A percentile compares a stretch with the other conserved stretches of the same genome.
These are phyloP conservation scores for Suillus discolor DNA, from an alignment of 768 basidiomycete species.

Conservation along the genomic window DNA sequence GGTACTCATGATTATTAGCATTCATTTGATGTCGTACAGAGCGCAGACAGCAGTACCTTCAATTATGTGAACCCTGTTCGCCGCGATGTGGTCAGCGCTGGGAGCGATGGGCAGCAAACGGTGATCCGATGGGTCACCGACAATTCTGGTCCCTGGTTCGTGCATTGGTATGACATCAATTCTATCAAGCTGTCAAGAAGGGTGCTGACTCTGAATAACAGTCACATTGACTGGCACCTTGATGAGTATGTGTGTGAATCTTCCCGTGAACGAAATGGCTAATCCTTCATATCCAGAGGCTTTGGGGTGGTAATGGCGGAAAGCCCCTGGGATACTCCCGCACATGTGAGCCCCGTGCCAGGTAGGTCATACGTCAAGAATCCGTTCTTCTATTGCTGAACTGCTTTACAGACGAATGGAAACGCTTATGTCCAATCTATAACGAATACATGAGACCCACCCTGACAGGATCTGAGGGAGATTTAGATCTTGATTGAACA, in stretches of 20 bases:
- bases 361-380: neutral
- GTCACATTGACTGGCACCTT: conserved; percentile 24
- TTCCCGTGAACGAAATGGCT: neutral
- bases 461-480: neutral
- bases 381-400: neutral
- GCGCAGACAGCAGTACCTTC: conserved; percentile 35
- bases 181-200: neutral
- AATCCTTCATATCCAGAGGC: conserved; percentile 17
- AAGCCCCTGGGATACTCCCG: conserved; percentile 13
- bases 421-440: conserved; percentile 26
- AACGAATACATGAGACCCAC: neutral
- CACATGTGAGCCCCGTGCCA: neutral
- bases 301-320: conserved; percentile 35
- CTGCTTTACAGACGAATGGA: conserved; percentile 22
- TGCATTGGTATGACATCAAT: conserved; percentile 16
- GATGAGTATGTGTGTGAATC: conserved; percentile 13
- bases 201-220: conserved; percentile 4
- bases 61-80: conserved; percentile 57
- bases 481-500: neutral
- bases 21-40: conserved; percentile 46
- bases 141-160: conserved; percentile 49
- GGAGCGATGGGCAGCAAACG: conserved; percentile 26
- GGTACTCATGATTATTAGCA: conserved; percentile 31
- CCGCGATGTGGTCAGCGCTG: conserved; percentile 45
- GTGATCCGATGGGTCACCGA: conserved; percentile 52